Conservation (phyloP, 2,329 filamentous ascomycete species). For the Drechslerella dactyloides region DNA sequence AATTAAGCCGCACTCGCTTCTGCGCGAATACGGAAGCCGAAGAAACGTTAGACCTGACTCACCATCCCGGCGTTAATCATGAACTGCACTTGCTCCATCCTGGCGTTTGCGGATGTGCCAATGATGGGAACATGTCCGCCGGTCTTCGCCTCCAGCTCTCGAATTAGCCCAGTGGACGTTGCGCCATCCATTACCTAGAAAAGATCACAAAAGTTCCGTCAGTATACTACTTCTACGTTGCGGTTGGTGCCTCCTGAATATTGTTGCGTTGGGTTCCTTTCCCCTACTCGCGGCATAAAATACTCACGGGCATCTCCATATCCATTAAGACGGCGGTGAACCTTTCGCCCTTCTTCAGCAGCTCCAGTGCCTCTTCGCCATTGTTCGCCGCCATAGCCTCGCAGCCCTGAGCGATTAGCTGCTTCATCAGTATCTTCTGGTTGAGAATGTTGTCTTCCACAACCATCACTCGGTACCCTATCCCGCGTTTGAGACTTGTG, state of each 20-base stretch:
- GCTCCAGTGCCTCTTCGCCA: constrained; percentile 68
- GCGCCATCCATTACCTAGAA: constrained; percentile 44
- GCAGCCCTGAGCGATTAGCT: constrained; percentile 68
- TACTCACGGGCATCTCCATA: constrained; percentile 74
- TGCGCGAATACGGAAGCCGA: constrained; percentile 14
- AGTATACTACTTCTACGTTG: constrained; percentile 4
- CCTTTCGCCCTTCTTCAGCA: constrained; percentile 17
- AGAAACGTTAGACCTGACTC: constrained; percentile 57
- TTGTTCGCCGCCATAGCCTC: constrained; percentile 70
- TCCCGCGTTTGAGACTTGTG: constrained; percentile 29
- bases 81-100: constrained; percentile 67
- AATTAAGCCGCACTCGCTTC: background rate
- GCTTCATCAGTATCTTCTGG: constrained; percentile 69
- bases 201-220: constrained; percentile 2
- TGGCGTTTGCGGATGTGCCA: constrained; percentile 81
- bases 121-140: constrained; percentile 77
- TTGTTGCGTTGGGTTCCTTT: too few species aligned
- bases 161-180: constrained; percentile 38
- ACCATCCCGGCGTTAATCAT: constrained; percentile 77
- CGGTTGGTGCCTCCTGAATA: too few species aligned
- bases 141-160: constrained; percentile 62
- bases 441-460: constrained; percentile 74
- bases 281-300: background rate
- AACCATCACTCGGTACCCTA: constrained; percentile 63
- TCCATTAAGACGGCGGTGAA: constrained; percentile 73